Percentiles rank a stretch among this genome's conserved stretches.
Evolutionary conservation across 352 stramenopile genomes (phyloP).

Genomic region (Globisporangium nagaii): DNA sequence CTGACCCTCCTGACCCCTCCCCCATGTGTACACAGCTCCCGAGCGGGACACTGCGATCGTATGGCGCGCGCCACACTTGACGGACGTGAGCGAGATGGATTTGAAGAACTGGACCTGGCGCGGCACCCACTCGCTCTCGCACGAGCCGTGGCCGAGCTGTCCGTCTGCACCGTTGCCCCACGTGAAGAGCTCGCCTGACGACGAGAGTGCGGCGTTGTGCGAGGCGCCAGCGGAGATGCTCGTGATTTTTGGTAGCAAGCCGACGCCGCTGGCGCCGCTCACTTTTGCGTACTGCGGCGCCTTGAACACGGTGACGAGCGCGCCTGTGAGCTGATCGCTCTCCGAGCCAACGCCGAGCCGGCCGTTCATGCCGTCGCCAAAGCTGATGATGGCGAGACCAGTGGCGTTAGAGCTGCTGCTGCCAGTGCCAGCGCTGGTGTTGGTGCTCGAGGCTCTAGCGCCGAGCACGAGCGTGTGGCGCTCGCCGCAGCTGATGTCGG

Average conservation of each 20-base stretch:
- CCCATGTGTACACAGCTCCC: constrained; percentile 59
- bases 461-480: constrained; percentile 54
- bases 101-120: constrained; percentile 46
- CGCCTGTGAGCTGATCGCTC: constrained; percentile 31
- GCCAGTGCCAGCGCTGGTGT: too few species aligned
- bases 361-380: constrained; percentile 67
- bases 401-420: too few species aligned
- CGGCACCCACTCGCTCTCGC: constrained; percentile 56
- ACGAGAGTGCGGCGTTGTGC: constrained; percentile 48
- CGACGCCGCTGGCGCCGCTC: too few species aligned
- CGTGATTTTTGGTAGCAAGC: constrained; percentile 24
- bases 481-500: constrained; percentile 61
- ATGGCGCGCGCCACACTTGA: constrained; percentile 38
- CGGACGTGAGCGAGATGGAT: constrained; percentile 18
- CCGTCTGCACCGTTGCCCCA: constrained; percentile 58
- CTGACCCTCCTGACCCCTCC: constrained; percentile 40
- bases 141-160: constrained; percentile 43
- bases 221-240: constrained; percentile 35
- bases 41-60: constrained; percentile 39
- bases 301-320: constrained; percentile 33
- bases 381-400: constrained; percentile 59
- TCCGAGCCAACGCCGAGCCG: constrained; percentile 54
- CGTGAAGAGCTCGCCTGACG: constrained; percentile 51
- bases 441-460: not conserved
- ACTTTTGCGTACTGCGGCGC: not conserved